A percentile compares a stretch with the other conserved stretches of the same genome.
Conservation (phyloP, 108 stramenopile genomes). For the Fistulifera solaris region DNA sequence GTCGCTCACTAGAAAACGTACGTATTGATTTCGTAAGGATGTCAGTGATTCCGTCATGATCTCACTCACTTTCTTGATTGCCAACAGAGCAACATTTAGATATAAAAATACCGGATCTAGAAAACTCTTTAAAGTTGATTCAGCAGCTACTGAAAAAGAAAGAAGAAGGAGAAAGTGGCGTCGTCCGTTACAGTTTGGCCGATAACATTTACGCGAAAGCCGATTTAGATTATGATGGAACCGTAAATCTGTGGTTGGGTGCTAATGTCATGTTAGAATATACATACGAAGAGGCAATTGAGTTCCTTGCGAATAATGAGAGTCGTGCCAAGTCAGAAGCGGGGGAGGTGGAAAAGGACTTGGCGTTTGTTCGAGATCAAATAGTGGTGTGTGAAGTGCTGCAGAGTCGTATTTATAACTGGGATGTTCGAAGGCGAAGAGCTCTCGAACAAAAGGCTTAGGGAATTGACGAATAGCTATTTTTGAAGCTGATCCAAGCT, state of each 20-base stretch:
- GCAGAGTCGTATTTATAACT: constrained; percentile 94
- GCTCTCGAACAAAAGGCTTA: neutral
- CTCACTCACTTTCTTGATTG: neutral
- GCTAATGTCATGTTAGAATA: constrained; percentile 99
- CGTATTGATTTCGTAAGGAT: constrained; percentile 5
- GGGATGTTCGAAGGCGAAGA: constrained; percentile 86
- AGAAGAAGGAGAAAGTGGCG: constrained; percentile 46
- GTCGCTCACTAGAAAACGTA: constrained; percentile 57
- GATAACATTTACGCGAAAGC: constrained; percentile 96
- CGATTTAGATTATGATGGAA: constrained; percentile 72
- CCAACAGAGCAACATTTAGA: constrained; percentile 35
- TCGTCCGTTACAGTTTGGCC: constrained; percentile 85
- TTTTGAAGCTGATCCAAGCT: no score
- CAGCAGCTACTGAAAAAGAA: constrained; percentile 64
- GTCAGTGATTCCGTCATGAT: constrained; percentile 1
- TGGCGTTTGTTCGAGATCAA: constrained; percentile 91
- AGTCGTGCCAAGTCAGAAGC: constrained; percentile 51
- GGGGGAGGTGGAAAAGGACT: constrained; percentile 73
- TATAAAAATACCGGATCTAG: constrained; percentile 77
- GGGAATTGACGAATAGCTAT: no score
- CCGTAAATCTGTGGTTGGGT: constrained; percentile 97
- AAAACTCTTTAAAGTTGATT: constrained; percentile 73
- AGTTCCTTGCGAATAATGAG: constrained; percentile 56
- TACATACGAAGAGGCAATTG: constrained; percentile 92
- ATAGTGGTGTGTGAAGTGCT: constrained; percentile 96